Evolutionary conservation across 2,329 filamentous ascomycete species (phyloP), one percentile per base, ranked within the genome.

Genomic region (Diaporthe capsici): DNA sequence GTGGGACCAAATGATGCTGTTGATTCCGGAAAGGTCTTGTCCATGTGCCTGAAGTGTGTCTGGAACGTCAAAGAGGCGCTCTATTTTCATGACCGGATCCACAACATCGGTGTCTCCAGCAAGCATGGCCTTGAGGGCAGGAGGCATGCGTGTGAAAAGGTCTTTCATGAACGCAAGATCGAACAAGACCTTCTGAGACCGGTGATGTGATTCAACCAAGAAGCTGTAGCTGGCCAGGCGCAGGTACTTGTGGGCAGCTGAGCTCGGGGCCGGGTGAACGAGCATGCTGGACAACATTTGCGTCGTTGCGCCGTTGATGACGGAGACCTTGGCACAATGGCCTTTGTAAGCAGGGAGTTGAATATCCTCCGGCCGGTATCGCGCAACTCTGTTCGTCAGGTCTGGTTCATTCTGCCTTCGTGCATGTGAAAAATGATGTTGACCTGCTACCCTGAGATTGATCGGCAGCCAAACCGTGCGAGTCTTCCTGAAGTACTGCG

Each of bases 31-130:
- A 44, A 65, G 60, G 17, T 47, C 25, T 13, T 65, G 42, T 13
- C 60, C 42, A 9, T 65, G 17, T 65, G n/a, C 25, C 25, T 20
- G 37, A 4, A 65, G 60, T 22, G 39, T 65, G 17, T 65, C 39
- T 8, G 60, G 39, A 4, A 65, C 39, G 60, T 65, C 60, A 31
- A 25, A 47, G 22, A 65, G 17, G 17, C 9, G 6, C 9, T 47
- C 25, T 31, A 65, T 65, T 25, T 65, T 65, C 39, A 65, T 65
- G 60, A 65, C 60, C 5, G 60, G 60, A 65, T 65, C 60, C 25
- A 31, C 60, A 12, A 22, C 39, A 47, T 47, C 25, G 31, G 15
- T 17, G n/a, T 28, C 60, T 47, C 39, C 60, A 13, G 25, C 25
- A 65, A 65, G 39, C 9, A 65, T 31, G 8, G 39, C 25, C 17